Evolutionary conservation across 306 rosid species (phyloP).

Genomic region (Datisca glomerata): DNA sequence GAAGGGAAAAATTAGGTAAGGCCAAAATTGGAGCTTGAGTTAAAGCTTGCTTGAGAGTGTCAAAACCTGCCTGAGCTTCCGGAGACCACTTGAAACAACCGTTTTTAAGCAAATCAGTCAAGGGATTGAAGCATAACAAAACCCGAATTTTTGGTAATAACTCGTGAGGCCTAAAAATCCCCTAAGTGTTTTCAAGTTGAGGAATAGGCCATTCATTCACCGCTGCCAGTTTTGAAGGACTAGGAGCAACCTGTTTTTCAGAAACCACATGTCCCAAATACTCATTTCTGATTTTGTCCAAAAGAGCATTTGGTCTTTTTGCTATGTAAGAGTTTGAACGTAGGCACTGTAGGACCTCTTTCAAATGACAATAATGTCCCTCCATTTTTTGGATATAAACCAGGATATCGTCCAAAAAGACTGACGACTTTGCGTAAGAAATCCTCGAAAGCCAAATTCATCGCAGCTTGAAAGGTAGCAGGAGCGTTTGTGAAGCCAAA

Average conservation of each 20-base stretch:
- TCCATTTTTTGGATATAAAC: too few relatives aligned
- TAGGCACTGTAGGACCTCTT: too few relatives aligned
- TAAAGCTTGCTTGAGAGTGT: background rate
- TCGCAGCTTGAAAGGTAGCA: background rate
- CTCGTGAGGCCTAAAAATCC: slow-evolving; percentile 2
- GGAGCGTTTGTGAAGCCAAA: too few relatives aligned
- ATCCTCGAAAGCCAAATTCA: background rate
- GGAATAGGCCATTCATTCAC: background rate
- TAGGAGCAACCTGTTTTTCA: too few relatives aligned
- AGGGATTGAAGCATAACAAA: background rate
- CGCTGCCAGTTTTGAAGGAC: background rate
- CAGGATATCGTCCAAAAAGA: too few relatives aligned
- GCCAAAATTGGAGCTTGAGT: background rate
- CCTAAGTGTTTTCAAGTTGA: background rate
- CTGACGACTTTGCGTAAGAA: background rate
- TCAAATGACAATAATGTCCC: too few relatives aligned
- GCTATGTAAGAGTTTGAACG: too few relatives aligned
- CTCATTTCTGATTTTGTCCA: too few relatives aligned
- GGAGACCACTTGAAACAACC: background rate
- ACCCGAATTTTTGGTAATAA: background rate
- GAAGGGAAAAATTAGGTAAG: background rate
- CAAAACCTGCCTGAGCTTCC: background rate
- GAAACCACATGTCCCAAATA: background rate
- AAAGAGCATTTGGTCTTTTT: background rate
- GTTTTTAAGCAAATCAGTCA: background rate